Evolutionary conservation across 306 rosid species (phyloP), one percentile per base, ranked within the genome.

Genomic region (Glycine tomentella): DNA sequence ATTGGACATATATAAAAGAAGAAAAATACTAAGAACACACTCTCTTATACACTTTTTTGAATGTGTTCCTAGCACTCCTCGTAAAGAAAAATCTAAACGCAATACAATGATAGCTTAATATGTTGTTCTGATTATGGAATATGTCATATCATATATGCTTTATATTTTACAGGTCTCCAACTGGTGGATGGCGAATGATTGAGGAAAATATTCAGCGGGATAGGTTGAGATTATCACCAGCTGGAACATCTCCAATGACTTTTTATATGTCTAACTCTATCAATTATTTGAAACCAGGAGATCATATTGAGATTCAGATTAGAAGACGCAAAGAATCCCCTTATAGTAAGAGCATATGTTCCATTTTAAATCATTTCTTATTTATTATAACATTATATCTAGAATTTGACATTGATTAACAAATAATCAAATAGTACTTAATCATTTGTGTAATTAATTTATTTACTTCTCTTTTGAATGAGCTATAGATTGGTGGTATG

Each of bases 241-340:
- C 80, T 56, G 84, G 86, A 46, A 82, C 85, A 72, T 88, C 82
- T 69, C 58, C 92, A 11, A 53, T 50, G 74, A 73, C 4, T 38
- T 86, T 89, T 70, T 86, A 90, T 56, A 75, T 59, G 16, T 85
- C 92, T 11, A 89, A 87, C 71, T 87, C 90, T 66, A 55, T 85
- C 46, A 79, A 71, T 50, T 87, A 89, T 74, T 87, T 90, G 70
- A 79, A 79, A 48, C 82, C 81, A 51, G 90, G 91, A 16, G 92
- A 92, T 81, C 83, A 89, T 72, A 80, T 92, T 38, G 95, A 92
- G 85, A 90, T 92, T 69, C 95, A 90, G 70, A 86, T 82, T 89
- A 90, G 92, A 70, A 86, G 72, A 70, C 72, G 71, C 9, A 42
- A 42, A 42, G 74, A 85, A 42, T 46, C 88, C 58, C 87, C 87